Evolutionary conservation across 2,329 filamentous ascomycete genomes (phyloP).

Genomic region (Fusarium veterinarium): DNA sequence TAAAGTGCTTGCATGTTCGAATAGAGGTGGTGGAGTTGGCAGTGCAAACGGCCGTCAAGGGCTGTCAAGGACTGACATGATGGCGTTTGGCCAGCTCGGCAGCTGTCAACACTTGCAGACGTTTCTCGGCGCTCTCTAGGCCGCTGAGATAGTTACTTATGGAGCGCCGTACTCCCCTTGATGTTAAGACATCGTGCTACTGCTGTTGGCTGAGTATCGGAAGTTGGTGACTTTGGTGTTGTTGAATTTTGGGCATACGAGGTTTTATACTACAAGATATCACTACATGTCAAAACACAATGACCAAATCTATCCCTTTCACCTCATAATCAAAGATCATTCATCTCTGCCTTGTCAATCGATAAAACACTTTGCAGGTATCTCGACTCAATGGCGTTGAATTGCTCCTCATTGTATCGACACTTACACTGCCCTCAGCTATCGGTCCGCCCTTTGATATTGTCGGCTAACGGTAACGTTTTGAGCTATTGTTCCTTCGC

Average conservation of each 20-base stretch:
- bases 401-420: neutral
- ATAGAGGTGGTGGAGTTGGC: neutral
- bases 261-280: slow-evolving; percentile 2
- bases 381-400: slow-evolving; percentile 7
- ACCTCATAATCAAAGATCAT: neutral
- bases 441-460: slow-evolving; percentile 22
- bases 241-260: neutral
- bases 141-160: neutral
- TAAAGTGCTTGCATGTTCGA: slow-evolving; percentile 5
- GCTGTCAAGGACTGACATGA: neutral
- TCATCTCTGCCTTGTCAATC: neutral
- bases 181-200: neutral
- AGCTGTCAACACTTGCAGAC: neutral
- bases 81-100: neutral
- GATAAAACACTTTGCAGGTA: neutral
- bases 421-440: neutral
- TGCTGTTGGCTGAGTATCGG: slow-evolving; percentile 2
- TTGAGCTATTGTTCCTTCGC: neutral
- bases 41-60: slow-evolving; percentile 11
- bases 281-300: neutral
- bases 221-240: slow-evolving; percentile 5
- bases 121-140: neutral
- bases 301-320: neutral
- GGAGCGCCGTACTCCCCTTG: neutral
- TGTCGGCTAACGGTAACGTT: neutral